phyloP scores from a whole-genome alignment of 1,284 basidiomycete species.

The Trametes polyzona region DNA sequence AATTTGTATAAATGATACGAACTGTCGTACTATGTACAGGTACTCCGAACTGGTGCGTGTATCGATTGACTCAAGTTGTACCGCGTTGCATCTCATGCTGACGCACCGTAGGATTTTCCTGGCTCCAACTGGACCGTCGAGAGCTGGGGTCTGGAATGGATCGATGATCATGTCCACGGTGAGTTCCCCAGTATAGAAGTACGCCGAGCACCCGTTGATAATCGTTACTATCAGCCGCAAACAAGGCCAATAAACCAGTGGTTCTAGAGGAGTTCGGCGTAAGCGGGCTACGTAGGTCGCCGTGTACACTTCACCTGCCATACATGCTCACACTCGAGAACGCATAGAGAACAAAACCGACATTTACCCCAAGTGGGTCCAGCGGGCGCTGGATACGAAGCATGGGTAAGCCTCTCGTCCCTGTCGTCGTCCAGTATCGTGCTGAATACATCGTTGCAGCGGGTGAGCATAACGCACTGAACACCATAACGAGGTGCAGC shows the following conservation, averaged over 20 bases:
- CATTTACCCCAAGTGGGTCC: conserved; percentile 56
- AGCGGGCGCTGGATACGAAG: conserved; percentile 49
- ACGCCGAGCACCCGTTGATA: too few species aligned
- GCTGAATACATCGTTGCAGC: conserved; percentile 5
- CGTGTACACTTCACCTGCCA: neutral
- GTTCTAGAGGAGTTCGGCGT: conserved; percentile 62
- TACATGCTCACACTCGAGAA: neutral
- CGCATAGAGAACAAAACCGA: conserved; percentile 51
- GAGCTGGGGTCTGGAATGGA: conserved; percentile 59
- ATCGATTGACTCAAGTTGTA: neutral
- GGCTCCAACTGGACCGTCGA: conserved; percentile 54
- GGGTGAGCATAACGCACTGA: conserved; percentile 12
- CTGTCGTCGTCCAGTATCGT: neutral
- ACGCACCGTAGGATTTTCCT: conserved; percentile 43
- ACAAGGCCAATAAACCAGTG: conserved; percentile 52
- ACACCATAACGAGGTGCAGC: too few species aligned
- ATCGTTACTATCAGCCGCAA: conserved; percentile 47
- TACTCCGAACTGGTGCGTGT: conserved; percentile 37
- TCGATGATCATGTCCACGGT: conserved; percentile 51
- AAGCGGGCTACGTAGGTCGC: conserved; percentile 41
- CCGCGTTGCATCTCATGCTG: neutral
- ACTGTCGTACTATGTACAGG: too few species aligned
- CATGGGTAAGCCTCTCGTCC: conserved; percentile 47
- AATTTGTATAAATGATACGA: too few species aligned
- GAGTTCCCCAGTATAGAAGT: conserved; percentile 1